Percentiles rank a stretch among this genome's conserved stretches.
phyloP scores from a whole-genome alignment of 2,329 filamentous ascomycete genomes.

The Talaromyces rugulosus region DNA sequence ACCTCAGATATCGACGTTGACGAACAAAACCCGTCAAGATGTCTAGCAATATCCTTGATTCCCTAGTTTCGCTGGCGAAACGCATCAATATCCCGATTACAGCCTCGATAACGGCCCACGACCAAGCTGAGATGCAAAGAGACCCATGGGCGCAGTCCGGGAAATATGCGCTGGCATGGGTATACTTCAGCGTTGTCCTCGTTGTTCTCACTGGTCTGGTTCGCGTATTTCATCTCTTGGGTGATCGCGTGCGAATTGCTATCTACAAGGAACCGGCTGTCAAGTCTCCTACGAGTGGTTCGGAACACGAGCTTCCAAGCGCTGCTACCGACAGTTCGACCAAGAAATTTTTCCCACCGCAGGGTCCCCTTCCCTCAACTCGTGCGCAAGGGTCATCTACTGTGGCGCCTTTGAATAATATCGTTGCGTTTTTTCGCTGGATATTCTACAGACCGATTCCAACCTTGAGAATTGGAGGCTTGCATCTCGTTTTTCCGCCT shows the following conservation, averaged over 20 bases:
- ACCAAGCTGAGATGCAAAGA: conserved; percentile 53
- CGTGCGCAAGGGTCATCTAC: conserved; percentile 68
- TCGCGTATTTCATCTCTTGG: conserved; percentile 83
- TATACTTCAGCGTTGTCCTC: conserved; percentile 77
- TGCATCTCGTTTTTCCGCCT: conserved; percentile 75
- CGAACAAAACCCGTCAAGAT: conserved; percentile 1
- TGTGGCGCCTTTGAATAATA: conserved; percentile 69
- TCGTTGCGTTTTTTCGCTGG: conserved; percentile 78
- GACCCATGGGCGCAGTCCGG: conserved; percentile 79
- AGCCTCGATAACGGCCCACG: conserved; percentile 50
- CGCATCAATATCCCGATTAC: conserved; percentile 56
- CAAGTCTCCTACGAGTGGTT: conserved; percentile 50
- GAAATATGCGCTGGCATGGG: conserved; percentile 84
- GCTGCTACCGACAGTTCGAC: conserved; percentile 58
- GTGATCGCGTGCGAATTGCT: conserved; percentile 86
- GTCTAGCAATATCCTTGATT: conserved; percentile 11
- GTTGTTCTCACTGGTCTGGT: conserved; percentile 63
- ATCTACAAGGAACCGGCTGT: conserved; percentile 79
- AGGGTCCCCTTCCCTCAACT: conserved; percentile 54
- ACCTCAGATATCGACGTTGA: background rate
- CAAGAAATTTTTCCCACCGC: conserved; percentile 72
- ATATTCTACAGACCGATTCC: conserved; percentile 85
- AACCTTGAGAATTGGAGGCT: conserved; percentile 63
- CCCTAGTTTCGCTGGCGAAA: conserved; percentile 32
- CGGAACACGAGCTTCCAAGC: conserved; percentile 59